Conservation (phyloP, 352 stramenopile species). For the Thraustochytrium sp. region DNA sequence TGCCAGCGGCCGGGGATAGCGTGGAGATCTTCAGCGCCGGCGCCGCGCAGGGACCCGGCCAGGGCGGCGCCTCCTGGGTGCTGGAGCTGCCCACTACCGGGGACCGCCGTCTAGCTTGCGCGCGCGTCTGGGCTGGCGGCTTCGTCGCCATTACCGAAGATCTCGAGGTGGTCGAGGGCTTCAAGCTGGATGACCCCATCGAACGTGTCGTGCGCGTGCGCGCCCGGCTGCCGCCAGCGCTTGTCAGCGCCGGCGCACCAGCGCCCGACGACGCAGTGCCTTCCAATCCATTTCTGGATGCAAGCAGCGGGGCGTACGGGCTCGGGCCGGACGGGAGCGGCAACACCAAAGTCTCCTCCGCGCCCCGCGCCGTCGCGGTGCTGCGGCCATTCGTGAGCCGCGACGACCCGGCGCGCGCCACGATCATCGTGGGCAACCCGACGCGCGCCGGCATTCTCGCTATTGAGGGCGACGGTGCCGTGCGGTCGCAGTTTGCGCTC, state of each 20-base stretch:
- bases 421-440: neutral
- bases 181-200: neutral
- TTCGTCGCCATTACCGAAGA: constrained; percentile 10
- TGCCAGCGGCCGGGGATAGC: neutral
- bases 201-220: neutral
- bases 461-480: neutral
- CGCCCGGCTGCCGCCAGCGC: neutral
- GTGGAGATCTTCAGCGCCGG: neutral
- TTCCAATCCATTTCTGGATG: too few relatives aligned
- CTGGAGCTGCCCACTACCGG: neutral
- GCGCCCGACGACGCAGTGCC: too few relatives aligned
- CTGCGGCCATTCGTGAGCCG: constrained; percentile 21
- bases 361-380: neutral
- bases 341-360: neutral
- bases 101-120: neutral
- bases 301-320: too few relatives aligned
- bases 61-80: neutral
- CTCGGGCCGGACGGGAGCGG: too few relatives aligned
- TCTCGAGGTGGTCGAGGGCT: constrained; percentile 8
- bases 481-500: neutral
- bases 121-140: constrained; percentile 27
- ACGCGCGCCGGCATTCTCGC: constrained; percentile 1
- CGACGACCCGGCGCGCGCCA: neutral
- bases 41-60: too few relatives aligned
- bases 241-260: neutral